Percentiles rank a stretch among this genome's conserved stretches.
Conservation (phyloP, 176 grass and related monocot species). For the Triticum dicoccoides region DNA sequence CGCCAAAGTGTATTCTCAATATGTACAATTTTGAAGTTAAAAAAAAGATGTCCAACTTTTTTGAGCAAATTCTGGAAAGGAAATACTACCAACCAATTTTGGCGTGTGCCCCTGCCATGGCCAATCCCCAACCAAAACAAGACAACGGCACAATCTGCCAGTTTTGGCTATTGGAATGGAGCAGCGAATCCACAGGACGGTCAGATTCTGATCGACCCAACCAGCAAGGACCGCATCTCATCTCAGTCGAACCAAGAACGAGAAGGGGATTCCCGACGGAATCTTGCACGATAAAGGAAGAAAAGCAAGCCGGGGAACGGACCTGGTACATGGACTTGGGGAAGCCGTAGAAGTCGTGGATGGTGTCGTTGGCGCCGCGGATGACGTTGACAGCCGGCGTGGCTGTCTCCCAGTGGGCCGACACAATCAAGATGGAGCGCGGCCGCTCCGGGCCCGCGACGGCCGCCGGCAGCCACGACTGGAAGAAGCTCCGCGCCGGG, state of each 20-base stretch:
- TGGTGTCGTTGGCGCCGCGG: conserved; percentile 52
- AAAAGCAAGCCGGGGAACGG: not conserved
- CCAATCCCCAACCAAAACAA: not conserved
- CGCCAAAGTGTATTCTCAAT: not conserved
- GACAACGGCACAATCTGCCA: not conserved
- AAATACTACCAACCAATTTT: not conserved
- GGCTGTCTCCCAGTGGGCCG: conserved; percentile 76
- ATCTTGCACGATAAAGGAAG: not conserved
- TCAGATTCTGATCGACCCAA: not conserved
- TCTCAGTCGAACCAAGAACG: not conserved
- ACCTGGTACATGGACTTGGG: conserved; percentile 80
- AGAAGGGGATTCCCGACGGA: not conserved
- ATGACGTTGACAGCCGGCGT: conserved; percentile 50
- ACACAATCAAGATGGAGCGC: conserved; percentile 73
- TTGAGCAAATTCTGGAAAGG: too few species aligned
- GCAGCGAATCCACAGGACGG: not conserved
- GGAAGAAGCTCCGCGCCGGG: conserved; percentile 60
- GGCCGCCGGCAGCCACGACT: conserved; percentile 59
- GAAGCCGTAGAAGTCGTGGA: conserved; percentile 73
- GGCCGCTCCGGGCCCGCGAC: conserved; percentile 36
- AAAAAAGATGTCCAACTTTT: too few species aligned
- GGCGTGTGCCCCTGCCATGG: not conserved
- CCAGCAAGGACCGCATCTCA: not conserved
- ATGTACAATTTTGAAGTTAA: too few species aligned
- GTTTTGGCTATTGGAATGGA: not conserved